These are phyloP conservation scores for Cladophialophora bantiana DNA, from an alignment of 2,329 filamentous ascomycete species.

Conservation along the genomic window DNA sequence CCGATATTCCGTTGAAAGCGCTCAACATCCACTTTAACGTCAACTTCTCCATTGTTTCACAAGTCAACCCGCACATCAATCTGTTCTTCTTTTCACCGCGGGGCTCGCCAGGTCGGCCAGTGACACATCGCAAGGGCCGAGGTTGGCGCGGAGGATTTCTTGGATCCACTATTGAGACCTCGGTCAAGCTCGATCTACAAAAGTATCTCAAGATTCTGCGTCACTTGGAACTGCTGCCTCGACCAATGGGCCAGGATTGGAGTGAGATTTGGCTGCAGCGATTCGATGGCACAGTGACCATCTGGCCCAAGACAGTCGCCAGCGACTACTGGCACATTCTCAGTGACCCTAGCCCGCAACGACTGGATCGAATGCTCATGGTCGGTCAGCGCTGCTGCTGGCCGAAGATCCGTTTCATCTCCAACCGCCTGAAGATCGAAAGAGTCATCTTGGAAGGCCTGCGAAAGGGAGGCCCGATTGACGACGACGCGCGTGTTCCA, in stretches of 20 bases:
- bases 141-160: constrained; percentile 97
- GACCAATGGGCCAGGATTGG: constrained; percentile 94
- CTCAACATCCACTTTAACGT: constrained; percentile 98
- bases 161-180: constrained; percentile 89
- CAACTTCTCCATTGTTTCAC: constrained; percentile 88
- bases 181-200: constrained; percentile 92
- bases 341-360: constrained; percentile 76
- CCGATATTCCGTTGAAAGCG: constrained; percentile 92
- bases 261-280: constrained; percentile 94
- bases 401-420: constrained; percentile 89
- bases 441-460: constrained; percentile 67
- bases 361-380: constrained; percentile 86
- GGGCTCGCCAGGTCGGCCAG: constrained; percentile 87
- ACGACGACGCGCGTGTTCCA: constrained; percentile 40
- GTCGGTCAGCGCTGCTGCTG: constrained; percentile 89
- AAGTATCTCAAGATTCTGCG: constrained; percentile 97
- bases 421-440: constrained; percentile 86
- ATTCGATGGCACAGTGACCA: constrained; percentile 92
- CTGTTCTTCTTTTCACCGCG: constrained; percentile 98
- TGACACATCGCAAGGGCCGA: constrained; percentile 89
- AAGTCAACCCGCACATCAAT: constrained; percentile 96
- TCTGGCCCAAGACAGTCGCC: constrained; percentile 83
- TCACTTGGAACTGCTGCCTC: constrained; percentile 87
- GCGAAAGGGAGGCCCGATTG: constrained; percentile 43
- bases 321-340: constrained; percentile 88